These are phyloP conservation scores for Paraglomus brasilianum DNA, from an alignment of 192 early-diverging fungal genomes.

Conservation along the genomic window DNA sequence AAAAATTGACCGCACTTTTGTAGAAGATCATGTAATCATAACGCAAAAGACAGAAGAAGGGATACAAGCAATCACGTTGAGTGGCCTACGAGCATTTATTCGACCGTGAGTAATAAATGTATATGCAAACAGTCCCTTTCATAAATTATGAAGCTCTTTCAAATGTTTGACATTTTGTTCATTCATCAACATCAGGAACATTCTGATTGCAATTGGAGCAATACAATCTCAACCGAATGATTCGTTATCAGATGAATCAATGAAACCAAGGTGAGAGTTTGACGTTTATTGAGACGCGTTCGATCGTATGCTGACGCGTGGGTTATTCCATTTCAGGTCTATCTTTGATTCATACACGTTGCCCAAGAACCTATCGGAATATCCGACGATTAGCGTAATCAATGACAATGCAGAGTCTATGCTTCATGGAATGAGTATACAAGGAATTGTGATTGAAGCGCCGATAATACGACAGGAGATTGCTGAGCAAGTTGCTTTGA, in stretches of 20 bases:
- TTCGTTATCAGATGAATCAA: neutral
- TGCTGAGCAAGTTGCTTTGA: neutral
- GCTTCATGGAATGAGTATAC: constrained; percentile 20
- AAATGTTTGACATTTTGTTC: too few species aligned
- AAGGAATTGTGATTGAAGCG: constrained; percentile 23
- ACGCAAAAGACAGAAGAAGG: neutral
- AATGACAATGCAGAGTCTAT: constrained; percentile 11
- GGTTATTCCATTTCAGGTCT: neutral
- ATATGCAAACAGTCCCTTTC: too few species aligned
- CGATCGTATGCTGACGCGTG: neutral
- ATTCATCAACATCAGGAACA: neutral
- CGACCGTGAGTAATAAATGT: constrained; percentile 1
- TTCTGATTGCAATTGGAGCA: neutral
- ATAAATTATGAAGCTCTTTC: too few species aligned
- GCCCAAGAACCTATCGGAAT: constrained; percentile 12
- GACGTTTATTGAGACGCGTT: neutral
- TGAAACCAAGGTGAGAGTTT: neutral
- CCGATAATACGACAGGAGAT: constrained; percentile 10
- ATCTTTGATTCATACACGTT: constrained; percentile 14
- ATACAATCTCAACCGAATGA: constrained; percentile 2
- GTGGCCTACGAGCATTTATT: constrained; percentile 13
- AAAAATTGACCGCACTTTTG: neutral
- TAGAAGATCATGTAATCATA: constrained; percentile 26
- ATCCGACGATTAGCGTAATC: constrained; percentile 15
- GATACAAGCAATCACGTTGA: constrained; percentile 20